Conservation (phyloP, 495 filamentous ascomycete genomes). For the Penicillium canescens region DNA sequence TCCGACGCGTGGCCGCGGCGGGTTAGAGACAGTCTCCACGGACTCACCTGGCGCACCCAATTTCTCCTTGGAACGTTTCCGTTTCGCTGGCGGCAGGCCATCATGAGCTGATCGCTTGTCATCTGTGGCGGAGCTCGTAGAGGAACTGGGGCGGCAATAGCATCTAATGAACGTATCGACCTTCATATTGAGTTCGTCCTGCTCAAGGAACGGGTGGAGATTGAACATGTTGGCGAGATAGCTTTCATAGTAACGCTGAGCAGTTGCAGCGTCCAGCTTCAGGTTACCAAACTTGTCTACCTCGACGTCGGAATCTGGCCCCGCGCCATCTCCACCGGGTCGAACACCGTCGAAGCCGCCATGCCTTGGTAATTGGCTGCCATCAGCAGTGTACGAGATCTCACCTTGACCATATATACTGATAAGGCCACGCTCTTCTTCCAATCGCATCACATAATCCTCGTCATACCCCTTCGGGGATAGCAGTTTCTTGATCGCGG, state of each 20-base stretch:
- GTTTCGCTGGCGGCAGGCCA: conserved; percentile 35
- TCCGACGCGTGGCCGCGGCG: conserved; percentile 26
- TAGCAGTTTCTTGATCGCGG: conserved; percentile 59
- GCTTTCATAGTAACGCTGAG: conserved; percentile 64
- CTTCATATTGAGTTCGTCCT: conserved; percentile 45
- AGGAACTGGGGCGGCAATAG: conserved; percentile 31
- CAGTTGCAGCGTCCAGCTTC: conserved; percentile 61
- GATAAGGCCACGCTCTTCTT: too few species aligned
- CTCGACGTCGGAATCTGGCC: too few species aligned
- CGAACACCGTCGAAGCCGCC: not conserved
- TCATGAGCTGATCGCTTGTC: conserved; percentile 12
- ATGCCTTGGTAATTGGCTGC: conserved; percentile 20
- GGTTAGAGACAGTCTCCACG: conserved; percentile 3
- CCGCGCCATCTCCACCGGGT: too few species aligned
- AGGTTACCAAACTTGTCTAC: conserved; percentile 44
- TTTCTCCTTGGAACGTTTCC: conserved; percentile 43
- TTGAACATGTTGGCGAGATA: conserved; percentile 81
- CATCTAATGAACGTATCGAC: conserved; percentile 52
- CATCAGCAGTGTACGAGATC: conserved; percentile 53
- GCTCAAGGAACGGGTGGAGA: conserved; percentile 84
- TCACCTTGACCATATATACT: conserved; percentile 75
- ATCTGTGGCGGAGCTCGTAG: not conserved
- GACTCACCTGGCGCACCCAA: conserved; percentile 23
- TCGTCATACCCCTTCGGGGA: conserved; percentile 38
- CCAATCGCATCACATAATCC: too few species aligned